Conservation (phyloP, 164 flowering plant species). For the Annona cherimola region DNA sequence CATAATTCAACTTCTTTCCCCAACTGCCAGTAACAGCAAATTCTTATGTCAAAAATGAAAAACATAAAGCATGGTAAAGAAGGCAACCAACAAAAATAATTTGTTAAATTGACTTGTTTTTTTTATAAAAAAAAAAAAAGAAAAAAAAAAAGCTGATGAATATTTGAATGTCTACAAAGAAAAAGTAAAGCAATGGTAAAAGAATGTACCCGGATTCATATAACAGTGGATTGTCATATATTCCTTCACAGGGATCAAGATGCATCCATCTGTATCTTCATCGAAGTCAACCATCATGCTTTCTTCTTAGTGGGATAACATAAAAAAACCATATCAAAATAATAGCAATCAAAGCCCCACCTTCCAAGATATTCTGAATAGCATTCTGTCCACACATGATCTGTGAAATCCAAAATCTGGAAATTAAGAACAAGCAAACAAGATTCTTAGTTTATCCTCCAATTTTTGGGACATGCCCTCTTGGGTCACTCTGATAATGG, state of each 20-base stretch:
- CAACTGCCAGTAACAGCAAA: conserved; percentile 57
- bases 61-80: conserved; percentile 1
- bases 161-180: background rate
- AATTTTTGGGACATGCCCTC: background rate
- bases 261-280: conserved; percentile 81
- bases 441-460: background rate
- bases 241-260: conserved; percentile 96
- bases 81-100: no score
- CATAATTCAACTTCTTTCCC: conserved; percentile 72
- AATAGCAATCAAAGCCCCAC: conserved; percentile 26
- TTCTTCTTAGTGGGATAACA: background rate
- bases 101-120: no score
- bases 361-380: conserved; percentile 68
- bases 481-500: background rate
- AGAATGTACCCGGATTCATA: conserved; percentile 82
- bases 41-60: conserved; percentile 5
- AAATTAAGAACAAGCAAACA: conserved; percentile 13
- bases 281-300: conserved; percentile 5
- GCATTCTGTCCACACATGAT: conserved; percentile 99
- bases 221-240: conserved; percentile 77
- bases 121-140: background rate
- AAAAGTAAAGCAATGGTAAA: background rate
- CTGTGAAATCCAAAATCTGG: conserved; percentile 82
- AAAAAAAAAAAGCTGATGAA: background rate
- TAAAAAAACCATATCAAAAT: background rate